Evolutionary conservation across 1,284 basidiomycete species (phyloP), one percentile per base, ranked within the genome.

Genomic region (Volvariella surrecta): DNA sequence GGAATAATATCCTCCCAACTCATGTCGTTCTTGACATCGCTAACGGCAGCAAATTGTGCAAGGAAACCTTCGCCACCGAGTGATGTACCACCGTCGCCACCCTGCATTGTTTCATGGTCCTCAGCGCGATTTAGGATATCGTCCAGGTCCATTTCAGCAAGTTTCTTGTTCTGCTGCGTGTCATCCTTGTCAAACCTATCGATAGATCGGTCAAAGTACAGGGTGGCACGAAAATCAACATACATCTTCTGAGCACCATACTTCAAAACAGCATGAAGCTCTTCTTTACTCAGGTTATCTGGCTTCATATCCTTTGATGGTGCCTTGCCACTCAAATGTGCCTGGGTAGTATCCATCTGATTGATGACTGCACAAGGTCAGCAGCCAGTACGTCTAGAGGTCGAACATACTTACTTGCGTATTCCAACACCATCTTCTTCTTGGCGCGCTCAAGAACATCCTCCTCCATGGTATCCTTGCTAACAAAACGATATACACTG

Each of bases 1-100:
- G 96, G 96, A 54, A 99, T 99, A 59, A 99, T 99, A 53, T 99
- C 96, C 59, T 99, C 96, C 96, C 96, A 99, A 58, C 70, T 90
- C 74, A 98, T 89, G 65, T 95, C 92, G 58, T 94, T 92, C 74
- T 98, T 98, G 58, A 99, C 85, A 63, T 99, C 96, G 62, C 92
- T 95, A 51, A 99, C 90, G 43, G 89, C 88, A 3, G 93, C 94
- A 59, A 99, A 96, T 56, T 90, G 87, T 31, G 94, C 83, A 48
- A 99, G 74, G 79, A 99, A 99, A 45, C 84, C 85, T 68, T 98
- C 92, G 46, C 96, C 95, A 64, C 96, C 96, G 13, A 97, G 78
- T 2, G 95, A 98, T 19, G 85, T 72, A 37, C 82, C 79, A 50
- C 81, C 81, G 22, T 93, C 89, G 24, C 79, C 83, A 35, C 75